A percentile compares a stretch with the other conserved stretches of the same genome.
phyloP scores from a whole-genome alignment of 345 rosid genomes.

The Eucalyptus curtisii region DNA sequence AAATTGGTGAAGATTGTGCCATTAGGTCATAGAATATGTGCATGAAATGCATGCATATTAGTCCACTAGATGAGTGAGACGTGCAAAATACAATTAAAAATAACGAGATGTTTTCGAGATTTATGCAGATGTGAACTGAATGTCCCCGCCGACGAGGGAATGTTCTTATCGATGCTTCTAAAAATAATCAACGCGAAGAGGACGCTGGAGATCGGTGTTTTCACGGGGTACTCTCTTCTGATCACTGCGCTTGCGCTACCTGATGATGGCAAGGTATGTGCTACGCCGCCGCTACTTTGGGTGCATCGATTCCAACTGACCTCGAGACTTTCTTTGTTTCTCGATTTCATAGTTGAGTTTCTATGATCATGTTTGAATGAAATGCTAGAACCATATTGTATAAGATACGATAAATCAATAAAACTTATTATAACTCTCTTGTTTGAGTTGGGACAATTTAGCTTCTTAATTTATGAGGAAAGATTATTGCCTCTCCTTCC shows the following conservation, averaged over 20 bases:
- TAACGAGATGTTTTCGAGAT: not conserved
- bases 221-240: constrained; percentile 31
- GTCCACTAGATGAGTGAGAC: not conserved
- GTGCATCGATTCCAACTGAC: rapidly evolving
- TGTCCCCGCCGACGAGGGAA: constrained; percentile 17
- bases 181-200: constrained; percentile 14
- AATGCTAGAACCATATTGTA: not conserved
- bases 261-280: constrained; percentile 7
- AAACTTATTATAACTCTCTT: not conserved
- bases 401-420: not conserved
- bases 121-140: not conserved
- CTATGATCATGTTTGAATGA: not conserved
- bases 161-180: constrained; percentile 15
- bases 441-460: not conserved
- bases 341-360: not conserved
- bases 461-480: not conserved
- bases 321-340: rapidly evolving
- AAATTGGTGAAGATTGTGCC: not conserved
- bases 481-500: not conserved
- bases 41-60: not conserved
- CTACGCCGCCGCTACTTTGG: not conserved
- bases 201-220: constrained; percentile 35
- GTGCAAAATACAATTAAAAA: not conserved
- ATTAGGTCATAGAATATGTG: not conserved
- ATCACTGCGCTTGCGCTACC: constrained; percentile 20